These are phyloP conservation scores for Nannizzia gypsea DNA, from an alignment of 2,329 filamentous ascomycete genomes.

Conservation along the genomic window DNA sequence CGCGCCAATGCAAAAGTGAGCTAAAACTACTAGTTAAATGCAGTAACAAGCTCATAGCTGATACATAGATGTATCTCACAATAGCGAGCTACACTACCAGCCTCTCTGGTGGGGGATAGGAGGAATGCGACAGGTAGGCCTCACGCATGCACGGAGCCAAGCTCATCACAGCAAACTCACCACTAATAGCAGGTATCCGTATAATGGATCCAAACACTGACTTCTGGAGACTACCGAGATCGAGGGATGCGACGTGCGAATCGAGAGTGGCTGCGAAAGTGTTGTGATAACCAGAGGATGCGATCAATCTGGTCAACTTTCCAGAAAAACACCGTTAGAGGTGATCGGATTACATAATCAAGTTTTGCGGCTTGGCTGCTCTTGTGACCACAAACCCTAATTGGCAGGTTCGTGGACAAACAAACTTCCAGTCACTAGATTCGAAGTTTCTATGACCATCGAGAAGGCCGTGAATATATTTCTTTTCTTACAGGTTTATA, in stretches of 20 bases:
- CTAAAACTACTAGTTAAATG: not conserved
- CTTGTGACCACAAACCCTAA: not conserved
- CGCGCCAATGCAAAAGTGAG: not conserved
- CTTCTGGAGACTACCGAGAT: not conserved
- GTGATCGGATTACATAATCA: not conserved
- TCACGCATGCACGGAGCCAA: not conserved
- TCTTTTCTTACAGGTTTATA: too few species aligned
- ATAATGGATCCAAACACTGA: too few species aligned
- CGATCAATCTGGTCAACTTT: not conserved
- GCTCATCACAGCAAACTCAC: not conserved
- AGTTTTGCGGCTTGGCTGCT: not conserved
- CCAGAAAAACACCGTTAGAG: not conserved
- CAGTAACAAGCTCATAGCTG: not conserved
- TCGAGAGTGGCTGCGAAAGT: not conserved
- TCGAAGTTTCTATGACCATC: not conserved
- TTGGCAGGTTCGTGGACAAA: not conserved
- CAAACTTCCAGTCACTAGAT: not conserved
- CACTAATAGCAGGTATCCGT: not conserved
- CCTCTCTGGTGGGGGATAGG: not conserved
- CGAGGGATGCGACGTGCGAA: not conserved
- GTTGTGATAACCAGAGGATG: not conserved
- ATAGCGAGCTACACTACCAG: not conserved
- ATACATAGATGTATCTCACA: not conserved
- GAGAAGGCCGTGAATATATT: too few species aligned
- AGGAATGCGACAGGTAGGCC: not conserved